Percentiles rank a stretch among this genome's conserved stretches.
Conservation (phyloP, 2,329 filamentous ascomycete species). For the Sclerotinia minor region DNA sequence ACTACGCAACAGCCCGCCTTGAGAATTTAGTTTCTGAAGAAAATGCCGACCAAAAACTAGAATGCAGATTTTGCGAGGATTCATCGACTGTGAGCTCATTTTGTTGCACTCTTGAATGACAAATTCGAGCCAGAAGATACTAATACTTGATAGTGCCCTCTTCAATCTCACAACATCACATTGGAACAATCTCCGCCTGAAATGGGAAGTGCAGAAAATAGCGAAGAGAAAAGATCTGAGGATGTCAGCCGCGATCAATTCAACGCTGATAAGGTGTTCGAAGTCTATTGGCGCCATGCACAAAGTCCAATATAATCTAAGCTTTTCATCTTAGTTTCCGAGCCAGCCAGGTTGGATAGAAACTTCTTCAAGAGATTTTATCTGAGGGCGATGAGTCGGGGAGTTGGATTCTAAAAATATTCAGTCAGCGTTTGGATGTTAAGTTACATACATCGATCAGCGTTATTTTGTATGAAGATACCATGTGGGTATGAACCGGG, state of each 20-base stretch:
- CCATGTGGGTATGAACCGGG: no score
- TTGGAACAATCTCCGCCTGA: neutral
- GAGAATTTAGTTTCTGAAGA: neutral
- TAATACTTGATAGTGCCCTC: neutral
- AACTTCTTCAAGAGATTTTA: no score
- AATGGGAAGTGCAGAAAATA: neutral
- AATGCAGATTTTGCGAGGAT: conserved; percentile 1
- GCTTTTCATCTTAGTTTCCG: no score
- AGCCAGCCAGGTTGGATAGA: no score
- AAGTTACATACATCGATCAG: no score
- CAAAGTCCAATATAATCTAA: neutral
- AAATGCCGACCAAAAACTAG: neutral
- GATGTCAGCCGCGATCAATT: no score
- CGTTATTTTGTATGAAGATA: no score
- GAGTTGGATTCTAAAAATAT: no score
- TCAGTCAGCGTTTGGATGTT: no score
- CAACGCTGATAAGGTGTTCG: neutral
- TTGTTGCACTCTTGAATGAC: neutral
- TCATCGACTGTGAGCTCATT: neutral
- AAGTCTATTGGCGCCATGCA: neutral
- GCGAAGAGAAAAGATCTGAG: neutral
- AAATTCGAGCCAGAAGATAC: neutral
- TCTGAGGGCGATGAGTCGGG: no score
- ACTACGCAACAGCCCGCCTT: neutral
- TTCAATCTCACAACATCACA: neutral